These are phyloP conservation scores for Friedmanniomyces simplex DNA, from an alignment of 495 filamentous ascomycete species.

Conservation along the genomic window DNA sequence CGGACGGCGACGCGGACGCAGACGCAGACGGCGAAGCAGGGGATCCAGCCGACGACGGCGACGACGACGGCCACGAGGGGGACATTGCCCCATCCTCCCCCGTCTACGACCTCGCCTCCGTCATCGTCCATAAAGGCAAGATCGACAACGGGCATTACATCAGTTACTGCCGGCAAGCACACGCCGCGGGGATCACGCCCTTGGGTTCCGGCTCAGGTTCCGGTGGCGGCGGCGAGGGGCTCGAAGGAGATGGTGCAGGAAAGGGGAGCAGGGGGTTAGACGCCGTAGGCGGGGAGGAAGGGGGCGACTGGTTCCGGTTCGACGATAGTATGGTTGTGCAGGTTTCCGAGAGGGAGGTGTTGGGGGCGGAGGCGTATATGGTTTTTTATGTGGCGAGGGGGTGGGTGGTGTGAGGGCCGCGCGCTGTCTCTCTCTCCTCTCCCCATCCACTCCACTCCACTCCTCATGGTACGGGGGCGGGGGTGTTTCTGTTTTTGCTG, in stretches of 20 bases:
- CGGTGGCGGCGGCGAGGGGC: no score
- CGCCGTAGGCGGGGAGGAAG: no score
- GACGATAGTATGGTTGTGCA: constrained; percentile 83
- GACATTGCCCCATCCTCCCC: constrained; percentile 36
- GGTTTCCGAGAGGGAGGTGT: constrained; percentile 65
- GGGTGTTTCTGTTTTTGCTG: no score
- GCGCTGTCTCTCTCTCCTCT: no score
- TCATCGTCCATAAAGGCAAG: constrained; percentile 77
- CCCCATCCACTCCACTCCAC: no score
- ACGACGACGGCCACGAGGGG: not conserved
- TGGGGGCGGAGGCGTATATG: constrained; percentile 73
- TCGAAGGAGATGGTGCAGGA: no score
- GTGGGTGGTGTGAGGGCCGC: no score
- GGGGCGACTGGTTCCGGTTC: constrained; percentile 83
- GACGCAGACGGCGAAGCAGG: not conserved
- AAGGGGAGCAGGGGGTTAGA: no score
- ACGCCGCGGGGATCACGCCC: no score
- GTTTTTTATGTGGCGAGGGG: constrained; percentile 54
- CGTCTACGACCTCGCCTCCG: constrained; percentile 71
- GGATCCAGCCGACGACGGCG: not conserved
- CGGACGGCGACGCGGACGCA: not conserved
- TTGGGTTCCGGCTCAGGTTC: no score
- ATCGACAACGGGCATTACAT: constrained; percentile 87
- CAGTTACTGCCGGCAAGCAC: constrained; percentile 58
- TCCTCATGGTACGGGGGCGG: no score